Conservation (phyloP, 2,329 filamentous ascomycete genomes). For the Zymoseptoria brevis region DNA sequence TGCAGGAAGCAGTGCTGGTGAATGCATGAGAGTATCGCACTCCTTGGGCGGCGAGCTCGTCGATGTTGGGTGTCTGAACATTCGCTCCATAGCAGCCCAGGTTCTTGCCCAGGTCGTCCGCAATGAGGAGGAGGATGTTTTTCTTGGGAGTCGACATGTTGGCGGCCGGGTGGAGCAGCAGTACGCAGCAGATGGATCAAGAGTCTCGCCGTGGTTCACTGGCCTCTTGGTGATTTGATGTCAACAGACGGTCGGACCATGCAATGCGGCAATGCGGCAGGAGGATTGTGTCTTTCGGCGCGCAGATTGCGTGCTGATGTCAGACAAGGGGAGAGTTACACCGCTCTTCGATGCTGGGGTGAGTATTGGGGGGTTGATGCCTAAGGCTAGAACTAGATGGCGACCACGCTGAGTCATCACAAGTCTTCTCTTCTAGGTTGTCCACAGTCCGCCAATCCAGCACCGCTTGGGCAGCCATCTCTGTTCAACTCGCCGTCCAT, state of each 20-base stretch:
- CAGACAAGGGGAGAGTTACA: not conserved
- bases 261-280: not conserved
- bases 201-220: not conserved
- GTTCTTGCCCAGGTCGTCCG: slow-evolving; percentile 37
- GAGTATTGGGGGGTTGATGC: not conserved
- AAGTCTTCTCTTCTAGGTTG: too few species aligned
- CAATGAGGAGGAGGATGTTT: slow-evolving; percentile 33
- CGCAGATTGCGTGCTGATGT: not conserved
- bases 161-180: not conserved
- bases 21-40: slow-evolving; percentile 36
- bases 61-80: slow-evolving; percentile 35
- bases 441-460: too few species aligned
- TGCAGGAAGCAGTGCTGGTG: slow-evolving; percentile 43
- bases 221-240: not conserved
- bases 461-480: too few species aligned
- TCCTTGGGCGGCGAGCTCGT: slow-evolving; percentile 34
- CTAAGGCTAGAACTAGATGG: not conserved
- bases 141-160: slow-evolving; percentile 7
- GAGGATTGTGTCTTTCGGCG: not conserved
- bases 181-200: not conserved
- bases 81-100: slow-evolving; percentile 32
- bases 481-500: too few species aligned
- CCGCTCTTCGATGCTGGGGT: too few species aligned
- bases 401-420: not conserved
- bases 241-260: not conserved